A percentile compares a stretch with the other conserved stretches of the same genome.
Evolutionary conservation across 257 asterid species (phyloP).

Genomic region (Gentiana straminea): DNA sequence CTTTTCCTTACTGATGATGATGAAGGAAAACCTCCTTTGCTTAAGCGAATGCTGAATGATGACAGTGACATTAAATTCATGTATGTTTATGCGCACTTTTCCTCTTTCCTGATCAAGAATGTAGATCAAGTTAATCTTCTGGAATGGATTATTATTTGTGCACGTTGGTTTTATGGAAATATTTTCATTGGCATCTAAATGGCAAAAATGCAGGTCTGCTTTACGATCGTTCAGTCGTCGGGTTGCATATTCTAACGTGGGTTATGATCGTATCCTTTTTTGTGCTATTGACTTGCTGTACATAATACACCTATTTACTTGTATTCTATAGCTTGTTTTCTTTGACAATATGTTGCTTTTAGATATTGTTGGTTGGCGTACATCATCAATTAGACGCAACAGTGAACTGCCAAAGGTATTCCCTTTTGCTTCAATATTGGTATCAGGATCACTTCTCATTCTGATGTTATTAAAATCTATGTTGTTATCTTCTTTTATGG

Average conservation of each 20-base stretch:
- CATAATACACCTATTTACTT: background rate
- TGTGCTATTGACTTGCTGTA: conserved; percentile 2
- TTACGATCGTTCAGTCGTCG: conserved; percentile 69
- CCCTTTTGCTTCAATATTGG: conserved; percentile 8
- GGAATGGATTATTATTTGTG: too few relatives aligned
- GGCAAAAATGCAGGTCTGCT: conserved; percentile 65
- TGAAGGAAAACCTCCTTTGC: conserved; percentile 83
- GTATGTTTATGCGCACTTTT: conserved; percentile 31
- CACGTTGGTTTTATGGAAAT: too few relatives aligned
- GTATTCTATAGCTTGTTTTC: conserved; percentile 21
- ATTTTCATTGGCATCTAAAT: conserved; percentile 4
- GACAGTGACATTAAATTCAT: conserved; percentile 43
- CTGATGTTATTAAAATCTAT: conserved; percentile 1
- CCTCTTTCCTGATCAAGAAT: background rate
- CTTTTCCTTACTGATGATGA: conserved; percentile 82
- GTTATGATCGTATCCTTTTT: conserved; percentile 83
- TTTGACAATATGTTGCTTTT: conserved; percentile 19
- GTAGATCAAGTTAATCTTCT: too few relatives aligned
- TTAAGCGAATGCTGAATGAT: conserved; percentile 80
- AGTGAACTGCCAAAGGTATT: conserved; percentile 85
- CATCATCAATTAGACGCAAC: conserved; percentile 87
- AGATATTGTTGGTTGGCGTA: conserved; percentile 99
- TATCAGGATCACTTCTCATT: conserved; percentile 4
- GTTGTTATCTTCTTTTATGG: conserved; percentile 3
- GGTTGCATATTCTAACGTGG: conserved; percentile 88